A percentile compares a stretch with the other conserved stretches of the same genome.
phyloP scores from a whole-genome alignment of 306 rosid species.

The Sicyos edulis region DNA sequence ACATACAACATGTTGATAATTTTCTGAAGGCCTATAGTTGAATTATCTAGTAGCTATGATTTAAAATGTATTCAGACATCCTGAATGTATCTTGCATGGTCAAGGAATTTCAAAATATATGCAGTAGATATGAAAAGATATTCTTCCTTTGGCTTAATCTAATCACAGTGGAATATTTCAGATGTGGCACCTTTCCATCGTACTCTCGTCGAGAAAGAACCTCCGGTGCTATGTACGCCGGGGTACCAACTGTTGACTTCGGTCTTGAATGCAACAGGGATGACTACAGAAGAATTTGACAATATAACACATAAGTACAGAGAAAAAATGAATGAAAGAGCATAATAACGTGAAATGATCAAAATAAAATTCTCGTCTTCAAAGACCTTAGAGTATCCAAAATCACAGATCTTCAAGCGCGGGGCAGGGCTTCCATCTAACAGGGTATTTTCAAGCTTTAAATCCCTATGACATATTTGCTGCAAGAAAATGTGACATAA shows the following conservation, averaged over 20 bases:
- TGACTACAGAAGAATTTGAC: slow-evolving; percentile 33
- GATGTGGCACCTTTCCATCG: slow-evolving; percentile 30
- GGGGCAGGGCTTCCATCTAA: slow-evolving; percentile 20
- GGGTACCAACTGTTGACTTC: slow-evolving; percentile 53
- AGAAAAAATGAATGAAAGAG: neutral
- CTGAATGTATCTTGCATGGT: neutral
- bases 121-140: neutral
- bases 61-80: neutral
- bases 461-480: slow-evolving; percentile 65
- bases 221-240: slow-evolving; percentile 16
- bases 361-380: neutral
- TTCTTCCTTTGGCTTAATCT: slow-evolving; percentile 1
- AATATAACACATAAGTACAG: neutral
- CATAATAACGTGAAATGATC: neutral
- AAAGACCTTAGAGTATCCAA: slow-evolving; percentile 12
- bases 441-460: slow-evolving; percentile 58
- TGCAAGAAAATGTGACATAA: slow-evolving; percentile 19
- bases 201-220: slow-evolving; percentile 39
- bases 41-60: neutral
- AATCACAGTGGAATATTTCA: neutral
- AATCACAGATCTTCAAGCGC: slow-evolving; percentile 21
- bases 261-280: slow-evolving; percentile 57
- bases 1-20: neutral
- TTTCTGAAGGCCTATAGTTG: neutral
- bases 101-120: neutral